Evolutionary conservation across 2,329 filamentous ascomycete species (phyloP), one percentile per base, ranked within the genome.

Genomic region (Pezicula carpinea): DNA sequence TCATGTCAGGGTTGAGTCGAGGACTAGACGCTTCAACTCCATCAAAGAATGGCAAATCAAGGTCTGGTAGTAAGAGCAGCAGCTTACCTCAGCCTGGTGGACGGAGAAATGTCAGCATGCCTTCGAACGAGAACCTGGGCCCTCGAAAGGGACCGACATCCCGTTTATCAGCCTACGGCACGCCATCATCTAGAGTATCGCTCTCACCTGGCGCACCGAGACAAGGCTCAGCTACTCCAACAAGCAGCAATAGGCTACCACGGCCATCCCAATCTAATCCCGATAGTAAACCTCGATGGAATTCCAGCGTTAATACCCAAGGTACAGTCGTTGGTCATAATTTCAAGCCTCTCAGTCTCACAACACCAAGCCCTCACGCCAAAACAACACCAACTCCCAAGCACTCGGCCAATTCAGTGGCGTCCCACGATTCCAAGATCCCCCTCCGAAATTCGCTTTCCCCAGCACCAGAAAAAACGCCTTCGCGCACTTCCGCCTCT

Each of bases 281-380:
- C 17, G 68, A 76, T 48, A 72, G 77, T 47, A 80, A 85, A 43
- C 88, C 88, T 3, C 77, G 82, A 48, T 93, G 88, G 88, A 92
- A 83, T 60, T 61, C 59, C 10, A 86, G 82, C 23, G 79, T 82
- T 5, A 89, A 85, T 57, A 76, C 79, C 4, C 69, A 69, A 6
- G 76, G 82, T 51, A 70, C 82, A n/a, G 75, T 84, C 26, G 77
- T 79, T n/a, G 82, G 83, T 21, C 82, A 86, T 63, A 80, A 80
- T 62, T 85, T 82, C 67, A 84, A 80, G 57, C 79, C 83, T 10
- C 66, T 84, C 10, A 78, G 67, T 31, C 66, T 80, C 38, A 82
- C 78, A 18, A 64, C 58, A 6, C 60, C 61, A 41, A 63, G 57
- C 48, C 59, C 60, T 31, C 55, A 63, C 46, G 52, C 56, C 36